phyloP scores from a whole-genome alignment of 441 rosid species.

The Croton laevigatus region DNA sequence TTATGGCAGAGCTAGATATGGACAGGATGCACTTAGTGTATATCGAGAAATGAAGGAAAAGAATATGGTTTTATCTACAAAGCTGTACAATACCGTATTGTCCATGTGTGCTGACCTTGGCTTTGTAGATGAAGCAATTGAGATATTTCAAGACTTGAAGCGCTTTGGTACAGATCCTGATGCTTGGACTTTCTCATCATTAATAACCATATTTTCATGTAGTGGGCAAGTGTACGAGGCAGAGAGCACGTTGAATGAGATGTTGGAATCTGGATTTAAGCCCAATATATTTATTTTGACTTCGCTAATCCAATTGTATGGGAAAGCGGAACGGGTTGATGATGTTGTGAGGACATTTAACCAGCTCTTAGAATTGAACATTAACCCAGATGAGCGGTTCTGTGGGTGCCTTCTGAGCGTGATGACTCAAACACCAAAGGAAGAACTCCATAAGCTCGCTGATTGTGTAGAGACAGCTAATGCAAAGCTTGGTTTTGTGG shows the following conservation, averaged over 20 bases:
- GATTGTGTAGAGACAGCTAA: slow-evolving; percentile 71
- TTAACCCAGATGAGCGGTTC: slow-evolving; percentile 75
- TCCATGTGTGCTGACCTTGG: slow-evolving; percentile 93
- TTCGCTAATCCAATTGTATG: slow-evolving; percentile 88
- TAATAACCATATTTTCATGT: slow-evolving; percentile 74
- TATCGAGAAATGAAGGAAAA: slow-evolving; percentile 86
- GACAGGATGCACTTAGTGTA: slow-evolving; percentile 63
- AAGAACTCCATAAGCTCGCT: slow-evolving; percentile 60
- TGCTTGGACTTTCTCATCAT: slow-evolving; percentile 88
- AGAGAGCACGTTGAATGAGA: slow-evolving; percentile 63
- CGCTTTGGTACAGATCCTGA: slow-evolving; percentile 57
- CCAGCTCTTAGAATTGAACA: slow-evolving; percentile 45
- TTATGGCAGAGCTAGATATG: slow-evolving; percentile 76
- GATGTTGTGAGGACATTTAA: slow-evolving; percentile 71
- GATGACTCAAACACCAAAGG: slow-evolving; percentile 72
- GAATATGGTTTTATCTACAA: slow-evolving; percentile 47
- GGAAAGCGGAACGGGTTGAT: slow-evolving; percentile 64
- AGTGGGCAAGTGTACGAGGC: slow-evolving; percentile 71
- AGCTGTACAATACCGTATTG: slow-evolving; percentile 75
- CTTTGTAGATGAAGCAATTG: slow-evolving; percentile 55
- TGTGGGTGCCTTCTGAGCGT: slow-evolving; percentile 81
- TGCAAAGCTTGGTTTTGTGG: slow-evolving; percentile 68
- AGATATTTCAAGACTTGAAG: slow-evolving; percentile 70
- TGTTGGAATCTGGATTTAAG: slow-evolving; percentile 75
- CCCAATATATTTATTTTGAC: slow-evolving; percentile 76